phyloP scores from a whole-genome alignment of 208 protist species.

The Polymyxa betae region DNA sequence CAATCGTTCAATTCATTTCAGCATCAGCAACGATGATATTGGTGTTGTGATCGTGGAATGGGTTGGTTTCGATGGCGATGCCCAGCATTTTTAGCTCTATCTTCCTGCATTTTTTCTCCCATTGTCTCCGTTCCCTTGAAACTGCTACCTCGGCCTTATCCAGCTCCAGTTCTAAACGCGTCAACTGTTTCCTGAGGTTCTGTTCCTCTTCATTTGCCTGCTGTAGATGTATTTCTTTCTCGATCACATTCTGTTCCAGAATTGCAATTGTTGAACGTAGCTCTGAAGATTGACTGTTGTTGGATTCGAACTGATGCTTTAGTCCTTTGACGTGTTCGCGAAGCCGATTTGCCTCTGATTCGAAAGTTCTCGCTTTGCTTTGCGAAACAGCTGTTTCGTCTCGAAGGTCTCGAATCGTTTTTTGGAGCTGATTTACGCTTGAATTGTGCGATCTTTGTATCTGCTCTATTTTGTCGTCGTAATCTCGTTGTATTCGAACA shows the following conservation, averaged over 20 bases:
- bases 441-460: neutral
- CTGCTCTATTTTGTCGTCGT: neutral
- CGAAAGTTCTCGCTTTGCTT: neutral
- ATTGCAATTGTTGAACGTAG: neutral
- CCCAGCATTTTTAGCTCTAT: constrained; percentile 23
- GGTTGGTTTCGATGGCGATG: neutral
- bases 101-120: neutral
- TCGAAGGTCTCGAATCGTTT: neutral
- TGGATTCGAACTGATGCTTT: neutral
- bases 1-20: no score
- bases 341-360: neutral
- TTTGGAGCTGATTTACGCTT: neutral
- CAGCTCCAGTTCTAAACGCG: neutral
- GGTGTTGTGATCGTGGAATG: neutral
- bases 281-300: no score
- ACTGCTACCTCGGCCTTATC: constrained; percentile 26
- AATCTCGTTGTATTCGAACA: neutral
- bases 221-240: neutral
- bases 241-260: neutral
- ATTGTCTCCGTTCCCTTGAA: neutral
- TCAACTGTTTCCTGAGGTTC: neutral
- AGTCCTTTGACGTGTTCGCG: neutral
- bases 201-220: neutral
- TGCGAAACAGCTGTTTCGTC: neutral
- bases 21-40: no score